Base-by-base conservation (phyloP, 2,329 filamentous ascomycete genomes). In the Nigrograna mackinnonii region DNA sequence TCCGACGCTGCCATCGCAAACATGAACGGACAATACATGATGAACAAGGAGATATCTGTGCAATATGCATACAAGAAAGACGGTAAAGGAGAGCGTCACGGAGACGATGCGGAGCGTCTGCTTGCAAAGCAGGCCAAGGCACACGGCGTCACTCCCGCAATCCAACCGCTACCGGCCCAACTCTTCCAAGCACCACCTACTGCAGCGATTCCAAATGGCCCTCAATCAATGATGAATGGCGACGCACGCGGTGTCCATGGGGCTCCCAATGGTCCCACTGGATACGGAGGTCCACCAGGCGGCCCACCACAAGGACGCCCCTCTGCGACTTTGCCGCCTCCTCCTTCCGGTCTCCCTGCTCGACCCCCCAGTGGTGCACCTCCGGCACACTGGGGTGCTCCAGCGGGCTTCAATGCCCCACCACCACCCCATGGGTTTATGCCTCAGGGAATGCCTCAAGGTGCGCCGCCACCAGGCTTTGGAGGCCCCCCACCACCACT, bases 21-120 rank as follows among this genome's bases (percentile, higher is more conserved):
- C 67, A 91, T 99, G 87, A 88, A 96, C 67, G 90, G 90, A 38
- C 91, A 97, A 73, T 97, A 94, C 70, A 83, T 99, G 47, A 91
- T 95, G 78, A 96, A 94, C 77, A 96, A 96, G 74, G 89, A 96
- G 69, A 87, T 97, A 57, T 89, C 87, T 3, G 94, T 99, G 33
- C 92, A 97, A 71, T 99, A 97, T 69, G 94, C 94, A 28, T 97
- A 96, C 80, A 99, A 99, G 79, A 97, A 97, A 73, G 94, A 99
- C 62, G 94, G 94, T 55, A 96, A 96, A 74, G 92, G 92, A 57
- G 92, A 97, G 73, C 80, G 94, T 44, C 94, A 99, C 66, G 94
- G 94, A 58, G 94, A 99, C 67, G 82, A 91, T 57, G 94, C 94
- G 21, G 94, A 99, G 73, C 80, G 94, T 62, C 87, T 90, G 75